These are phyloP conservation scores for Fraxinus xanthoxyloides DNA, from an alignment of 305 asterid genomes.

Conservation along the genomic window DNA sequence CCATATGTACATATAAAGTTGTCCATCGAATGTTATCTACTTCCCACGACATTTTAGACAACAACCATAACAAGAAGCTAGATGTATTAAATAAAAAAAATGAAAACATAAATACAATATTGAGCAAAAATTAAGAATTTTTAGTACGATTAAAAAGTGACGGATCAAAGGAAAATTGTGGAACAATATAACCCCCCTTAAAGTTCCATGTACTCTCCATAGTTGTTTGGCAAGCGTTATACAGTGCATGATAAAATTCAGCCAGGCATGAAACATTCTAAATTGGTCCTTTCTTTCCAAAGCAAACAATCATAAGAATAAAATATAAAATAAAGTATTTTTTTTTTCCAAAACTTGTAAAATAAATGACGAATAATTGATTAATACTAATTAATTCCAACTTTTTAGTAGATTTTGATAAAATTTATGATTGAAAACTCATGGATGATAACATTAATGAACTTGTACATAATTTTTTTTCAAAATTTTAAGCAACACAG, in stretches of 20 bases:
- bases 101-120: not conserved
- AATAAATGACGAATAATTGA: too few species aligned
- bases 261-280: not conserved
- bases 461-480: too few species aligned
- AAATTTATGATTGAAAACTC: not conserved
- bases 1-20: too few species aligned
- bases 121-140: not conserved
- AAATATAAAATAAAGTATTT: too few species aligned
- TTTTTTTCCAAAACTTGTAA: not conserved
- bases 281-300: not conserved
- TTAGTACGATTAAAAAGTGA: not conserved
- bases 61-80: not conserved
- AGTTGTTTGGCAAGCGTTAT: not conserved
- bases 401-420: too few species aligned
- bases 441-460: not conserved
- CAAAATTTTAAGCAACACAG: not conserved
- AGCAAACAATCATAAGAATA: not conserved
- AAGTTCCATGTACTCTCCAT: not conserved
- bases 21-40: not conserved
- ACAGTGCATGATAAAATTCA: not conserved
- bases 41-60: not conserved
- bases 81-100: not conserved
- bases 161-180: not conserved
- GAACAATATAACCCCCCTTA: not conserved
- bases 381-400: not conserved